Base-by-base conservation (phyloP, 176 grass and related monocot genomes). In the Cenchrus fungigraminus region DNA sequence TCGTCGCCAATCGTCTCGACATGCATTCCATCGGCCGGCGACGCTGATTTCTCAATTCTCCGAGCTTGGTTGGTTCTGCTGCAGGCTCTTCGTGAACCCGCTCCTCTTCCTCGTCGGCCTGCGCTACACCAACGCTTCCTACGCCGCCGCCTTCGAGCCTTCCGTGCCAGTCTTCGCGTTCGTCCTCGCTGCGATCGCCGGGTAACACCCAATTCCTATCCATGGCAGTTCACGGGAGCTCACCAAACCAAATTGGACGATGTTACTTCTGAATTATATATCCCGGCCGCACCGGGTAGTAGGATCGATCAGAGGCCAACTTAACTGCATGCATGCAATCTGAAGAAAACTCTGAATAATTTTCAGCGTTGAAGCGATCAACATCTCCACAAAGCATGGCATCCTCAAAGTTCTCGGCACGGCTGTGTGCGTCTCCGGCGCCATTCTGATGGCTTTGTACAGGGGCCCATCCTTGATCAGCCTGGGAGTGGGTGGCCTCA, bases 41-140 rank as follows among this genome's bases (percentile, higher is more conserved):
- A 25, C 16, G 12, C 49, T 51, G 70, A 25, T 46, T 55, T 40
- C 76, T 4, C 34, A 25, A 37, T 55, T 40, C 76, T 4, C 34
- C 54, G 40, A 5, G 3, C 29, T 16, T 32, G 6, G 0, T 19
- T 20, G 10, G 6, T 32, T 20, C 28, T 31, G 37, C 22, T 64
- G 58, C 83, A 98, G 95, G 76, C 93, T 98, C 68, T 95, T 94
- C 42, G 93, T 86, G 37, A 98, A 94, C 84, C 93, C 92, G 84
- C 97, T 99, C 32, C 91, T 99, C 7, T 99, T 94, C 87, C 87
- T 99, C 75, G 55, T 99, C 12, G 97, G 97, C 58, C 88, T 99
- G 50, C 73, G 87, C 66, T 94, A 88, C 82, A 99, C 93, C 59
- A 96, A 90, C 77, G 89, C 97, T 55, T 91, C 91, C 75, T 96